Conservation (phyloP, 2,329 filamentous ascomycete genomes). For the Aspergillus tubingensis region DNA sequence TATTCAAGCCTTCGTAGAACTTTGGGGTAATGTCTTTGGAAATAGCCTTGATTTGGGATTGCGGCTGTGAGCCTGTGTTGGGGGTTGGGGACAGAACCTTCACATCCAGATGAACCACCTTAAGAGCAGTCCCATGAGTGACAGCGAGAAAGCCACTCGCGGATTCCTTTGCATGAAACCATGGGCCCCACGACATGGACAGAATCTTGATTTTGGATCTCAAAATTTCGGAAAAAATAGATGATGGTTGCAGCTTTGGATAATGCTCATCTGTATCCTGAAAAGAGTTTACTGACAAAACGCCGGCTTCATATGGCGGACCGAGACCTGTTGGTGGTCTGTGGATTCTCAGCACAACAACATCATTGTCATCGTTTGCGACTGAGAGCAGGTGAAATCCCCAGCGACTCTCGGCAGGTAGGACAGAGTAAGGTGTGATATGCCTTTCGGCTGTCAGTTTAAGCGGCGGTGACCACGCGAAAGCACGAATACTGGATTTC, state of each 20-base stretch:
- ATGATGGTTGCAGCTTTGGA: conserved; percentile 24
- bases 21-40: conserved; percentile 17
- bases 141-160: conserved; percentile 31
- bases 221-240: conserved; percentile 34
- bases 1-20: conserved; percentile 9
- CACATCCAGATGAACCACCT: conserved; percentile 27
- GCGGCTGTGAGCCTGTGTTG: background rate
- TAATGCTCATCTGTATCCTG: conserved; percentile 14
- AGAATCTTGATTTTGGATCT: conserved; percentile 27
- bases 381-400: conserved; percentile 34
- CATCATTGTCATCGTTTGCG: conserved; percentile 43
- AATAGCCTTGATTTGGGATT: conserved; percentile 14
- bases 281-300: conserved; percentile 28
- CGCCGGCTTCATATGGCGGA: conserved; percentile 25
- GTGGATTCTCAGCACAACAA: conserved; percentile 33
- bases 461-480: conserved; percentile 43
- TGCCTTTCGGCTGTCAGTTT: conserved; percentile 20
- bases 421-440: conserved; percentile 4
- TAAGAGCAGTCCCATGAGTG: conserved; percentile 32
- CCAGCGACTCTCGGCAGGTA: conserved; percentile 22
- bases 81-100: conserved; percentile 10
- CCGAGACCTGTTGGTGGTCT: conserved; percentile 13
- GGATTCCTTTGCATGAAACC: conserved; percentile 25
- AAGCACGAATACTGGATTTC: conserved; percentile 42
- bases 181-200: conserved; percentile 37